Percentiles rank a stretch among this genome's conserved stretches.
phyloP scores from a whole-genome alignment of 371 early-diverging fungal species.

The Syncephalastrum racemosum region DNA sequence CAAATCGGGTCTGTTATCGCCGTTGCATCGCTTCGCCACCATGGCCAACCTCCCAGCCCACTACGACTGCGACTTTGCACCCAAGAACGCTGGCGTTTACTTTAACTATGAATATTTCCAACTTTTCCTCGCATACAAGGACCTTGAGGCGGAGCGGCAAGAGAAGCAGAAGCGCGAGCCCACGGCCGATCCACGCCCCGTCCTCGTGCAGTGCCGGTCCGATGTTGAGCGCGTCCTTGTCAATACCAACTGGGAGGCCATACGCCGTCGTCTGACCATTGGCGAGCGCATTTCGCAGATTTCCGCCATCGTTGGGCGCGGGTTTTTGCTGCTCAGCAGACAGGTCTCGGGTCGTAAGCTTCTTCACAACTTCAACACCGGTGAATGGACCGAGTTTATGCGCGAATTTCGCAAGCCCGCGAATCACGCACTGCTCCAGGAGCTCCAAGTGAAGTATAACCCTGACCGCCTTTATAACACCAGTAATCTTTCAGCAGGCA shows the following conservation, averaged over 20 bases:
- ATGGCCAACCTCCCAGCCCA: constrained; percentile 52
- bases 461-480: constrained; percentile 33
- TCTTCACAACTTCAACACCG: constrained; percentile 50
- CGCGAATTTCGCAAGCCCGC: constrained; percentile 43
- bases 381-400: constrained; percentile 50
- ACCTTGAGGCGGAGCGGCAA: constrained; percentile 36
- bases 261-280: constrained; percentile 50
- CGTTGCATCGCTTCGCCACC: constrained; percentile 43
- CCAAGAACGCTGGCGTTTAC: constrained; percentile 52
- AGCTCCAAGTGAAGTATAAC: constrained; percentile 36
- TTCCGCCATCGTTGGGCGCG: constrained; percentile 40
- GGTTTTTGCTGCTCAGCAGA: constrained; percentile 43
- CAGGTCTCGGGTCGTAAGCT: constrained; percentile 53
- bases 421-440: constrained; percentile 33
- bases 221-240: constrained; percentile 50
- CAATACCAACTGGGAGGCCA: constrained; percentile 55
- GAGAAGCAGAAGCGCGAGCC: constrained; percentile 18
- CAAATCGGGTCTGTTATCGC: constrained; percentile 32
- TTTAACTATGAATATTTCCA: constrained; percentile 53
- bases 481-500: no score
- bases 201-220: constrained; percentile 41
- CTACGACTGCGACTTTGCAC: constrained; percentile 51
- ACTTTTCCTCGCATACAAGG: constrained; percentile 43
- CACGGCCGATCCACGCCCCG: constrained; percentile 30
- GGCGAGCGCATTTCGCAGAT: constrained; percentile 51